Evolutionary conservation across 352 stramenopile genomes (phyloP), one percentile per base, ranked within the genome.

Genomic region (Thalassiosira livingstoniorum): DNA sequence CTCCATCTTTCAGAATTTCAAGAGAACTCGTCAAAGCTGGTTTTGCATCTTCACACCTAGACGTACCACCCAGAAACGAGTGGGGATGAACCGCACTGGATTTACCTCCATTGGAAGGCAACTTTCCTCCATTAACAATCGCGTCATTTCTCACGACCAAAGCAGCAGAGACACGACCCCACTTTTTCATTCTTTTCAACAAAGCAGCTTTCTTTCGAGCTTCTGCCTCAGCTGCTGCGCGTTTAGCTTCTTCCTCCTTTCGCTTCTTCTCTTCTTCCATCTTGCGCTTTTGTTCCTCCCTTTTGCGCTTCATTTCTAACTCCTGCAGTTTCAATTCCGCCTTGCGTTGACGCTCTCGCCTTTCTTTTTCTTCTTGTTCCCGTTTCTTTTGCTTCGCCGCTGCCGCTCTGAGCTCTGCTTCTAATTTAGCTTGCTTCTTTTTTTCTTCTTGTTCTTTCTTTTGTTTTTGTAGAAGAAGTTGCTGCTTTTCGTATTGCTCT

Each of bases 91-190:
- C 53, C 27, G 62, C 35, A 29, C 53, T 61, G 23, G 67, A 32
- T 7, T 34, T 37, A 13, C 18, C 13, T 5, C 58, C 34, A 23
- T 51, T 42, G 5, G 53, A 21, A 67, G 5, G 2, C 2, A 35
- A 63, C 54, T 45, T 61, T 18, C 51, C 54, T 25, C 62, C 67
- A 53, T 3, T 64, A 27, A 73, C 75, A 64, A 79, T 83, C 2
- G 69, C 69, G 35, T 63, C 42, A 25, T 65, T 37, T 31, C 75
- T 80, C 23, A 84, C 75, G 27, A 87, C 68, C 65, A 89, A 57
- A 15, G 64, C 78, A 45, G 65, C 75, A 21, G 70, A 75, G 1
- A 53, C 80, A 23, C 83, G 51, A 15, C 78, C 74, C 83, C 83
- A 87, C 21, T 54, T 42, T 60, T 82, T 84, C 68, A 82, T 80